Evolutionary conservation across 108 stramenopile genomes (phyloP).

Genomic region (Epithemia pelagica): DNA sequence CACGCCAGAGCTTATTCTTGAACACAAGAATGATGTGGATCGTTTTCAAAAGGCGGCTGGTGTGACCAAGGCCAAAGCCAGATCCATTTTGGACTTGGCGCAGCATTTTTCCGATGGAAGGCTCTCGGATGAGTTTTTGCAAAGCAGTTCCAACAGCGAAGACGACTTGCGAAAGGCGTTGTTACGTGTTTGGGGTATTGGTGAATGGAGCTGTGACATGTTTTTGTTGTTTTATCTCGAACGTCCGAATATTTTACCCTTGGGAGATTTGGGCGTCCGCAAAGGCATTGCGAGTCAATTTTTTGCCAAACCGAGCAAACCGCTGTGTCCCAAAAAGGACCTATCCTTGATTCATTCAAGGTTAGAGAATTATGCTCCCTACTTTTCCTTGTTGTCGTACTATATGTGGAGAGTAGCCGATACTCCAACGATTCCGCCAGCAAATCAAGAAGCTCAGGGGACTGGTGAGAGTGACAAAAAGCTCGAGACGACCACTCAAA

Average conservation of each 20-base stretch:
- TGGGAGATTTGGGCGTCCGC: constrained; percentile 60
- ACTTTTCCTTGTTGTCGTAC: constrained; percentile 29
- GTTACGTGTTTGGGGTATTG: constrained; percentile 47
- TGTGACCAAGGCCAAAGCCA: constrained; percentile 34
- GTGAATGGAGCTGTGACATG: constrained; percentile 64
- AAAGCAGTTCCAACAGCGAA: not conserved
- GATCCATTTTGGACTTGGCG: constrained; percentile 37
- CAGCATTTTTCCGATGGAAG: constrained; percentile 19
- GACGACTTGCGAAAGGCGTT: constrained; percentile 25
- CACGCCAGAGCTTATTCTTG: constrained; percentile 20
- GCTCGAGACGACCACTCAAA: no score
- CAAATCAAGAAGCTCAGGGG: no score
- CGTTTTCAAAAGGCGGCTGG: constrained; percentile 26
- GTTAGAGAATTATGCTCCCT: constrained; percentile 31
- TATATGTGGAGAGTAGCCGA: constrained; percentile 50
- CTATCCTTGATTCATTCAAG: constrained; percentile 12
- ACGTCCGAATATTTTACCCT: constrained; percentile 37
- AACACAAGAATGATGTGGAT: constrained; percentile 23
- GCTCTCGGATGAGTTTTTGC: constrained; percentile 27
- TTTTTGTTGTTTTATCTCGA: constrained; percentile 53
- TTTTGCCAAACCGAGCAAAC: constrained; percentile 11
- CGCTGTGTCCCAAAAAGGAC: constrained; percentile 36
- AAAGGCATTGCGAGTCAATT: constrained; percentile 41
- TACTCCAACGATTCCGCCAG: constrained; percentile 6
- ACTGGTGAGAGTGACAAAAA: no score